phyloP scores from a whole-genome alignment of 2,329 filamentous ascomycete species.

The Lasiodiplodia hormozganensis region DNA sequence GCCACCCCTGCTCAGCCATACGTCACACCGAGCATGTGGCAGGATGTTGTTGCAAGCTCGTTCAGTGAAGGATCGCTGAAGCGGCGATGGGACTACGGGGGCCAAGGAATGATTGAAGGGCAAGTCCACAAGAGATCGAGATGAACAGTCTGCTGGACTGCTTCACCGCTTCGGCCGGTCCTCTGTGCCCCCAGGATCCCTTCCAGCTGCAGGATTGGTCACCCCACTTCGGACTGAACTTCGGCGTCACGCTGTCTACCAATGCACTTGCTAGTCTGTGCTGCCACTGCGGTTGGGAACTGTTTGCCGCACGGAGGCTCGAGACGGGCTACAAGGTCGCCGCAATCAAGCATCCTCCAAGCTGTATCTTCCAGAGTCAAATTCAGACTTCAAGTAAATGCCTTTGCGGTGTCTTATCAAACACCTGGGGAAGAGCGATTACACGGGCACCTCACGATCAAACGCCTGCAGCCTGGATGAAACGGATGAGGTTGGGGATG shows the following conservation, averaged over 20 bases:
- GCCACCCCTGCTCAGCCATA: slow-evolving; percentile 41
- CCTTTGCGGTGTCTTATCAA: background rate
- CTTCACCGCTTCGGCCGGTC: slow-evolving; percentile 4
- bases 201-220: slow-evolving; percentile 7
- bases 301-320: background rate
- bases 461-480: background rate
- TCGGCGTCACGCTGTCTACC: background rate
- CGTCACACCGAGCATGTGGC: slow-evolving; percentile 60
- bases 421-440: background rate
- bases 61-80: slow-evolving; percentile 50
- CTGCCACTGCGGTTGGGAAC: background rate
- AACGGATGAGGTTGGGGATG: background rate
- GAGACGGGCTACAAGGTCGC: slow-evolving; percentile 6
- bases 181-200: background rate
- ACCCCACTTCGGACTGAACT: background rate
- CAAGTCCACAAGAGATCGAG: slow-evolving; percentile 47
- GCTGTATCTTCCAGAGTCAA: background rate
- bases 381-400: background rate
- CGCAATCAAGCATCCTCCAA: background rate
- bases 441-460: slow-evolving; percentile 3
- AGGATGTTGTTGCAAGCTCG: slow-evolving; percentile 55
- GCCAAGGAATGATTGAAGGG: slow-evolving; percentile 42
- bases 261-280: background rate
- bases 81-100: slow-evolving; percentile 53
- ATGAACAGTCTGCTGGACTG: slow-evolving; percentile 47